phyloP scores from a whole-genome alignment of 2,329 filamentous ascomycete genomes.

The Ophiostoma pallidulum region DNA sequence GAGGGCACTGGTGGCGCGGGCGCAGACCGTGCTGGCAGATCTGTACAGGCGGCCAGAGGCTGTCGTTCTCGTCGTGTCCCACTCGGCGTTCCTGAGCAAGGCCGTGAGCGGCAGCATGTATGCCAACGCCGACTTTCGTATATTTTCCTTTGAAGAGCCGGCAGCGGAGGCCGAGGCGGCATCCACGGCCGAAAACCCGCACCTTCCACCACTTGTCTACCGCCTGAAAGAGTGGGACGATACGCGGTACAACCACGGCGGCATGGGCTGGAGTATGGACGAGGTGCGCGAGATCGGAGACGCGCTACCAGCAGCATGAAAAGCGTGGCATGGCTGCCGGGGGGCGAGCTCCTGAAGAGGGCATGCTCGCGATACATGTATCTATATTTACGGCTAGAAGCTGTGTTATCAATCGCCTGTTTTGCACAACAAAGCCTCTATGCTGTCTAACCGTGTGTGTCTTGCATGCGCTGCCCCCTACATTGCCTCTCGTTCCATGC shows the following conservation, averaged over 20 bases:
- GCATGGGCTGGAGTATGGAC: conserved; percentile 40
- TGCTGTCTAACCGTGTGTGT: too few species aligned
- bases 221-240: conserved; percentile 38
- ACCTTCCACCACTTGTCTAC: conserved; percentile 14
- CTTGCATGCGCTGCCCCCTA: too few species aligned
- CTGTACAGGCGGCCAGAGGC: conserved; percentile 48
- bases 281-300: conserved; percentile 24
- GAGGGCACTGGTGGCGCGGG: conserved; percentile 45
- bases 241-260: conserved; percentile 38
- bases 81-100: conserved; percentile 53
- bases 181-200: conserved; percentile 4
- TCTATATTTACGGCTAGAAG: too few species aligned
- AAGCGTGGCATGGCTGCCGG: too few species aligned
- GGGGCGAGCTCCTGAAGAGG: too few species aligned
- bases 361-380: neutral
- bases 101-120: conserved; percentile 47
- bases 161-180: neutral
- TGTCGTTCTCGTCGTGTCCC: conserved; percentile 54
- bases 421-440: too few species aligned
- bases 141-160: conserved; percentile 44
- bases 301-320: conserved; percentile 18
- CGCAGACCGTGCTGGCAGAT: conserved; percentile 37
- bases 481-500: too few species aligned
- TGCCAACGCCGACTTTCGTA: conserved; percentile 55
- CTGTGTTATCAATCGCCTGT: too few species aligned